Conservation (phyloP, 2,329 filamentous ascomycete species). For the Paecilomyces sp. region DNA sequence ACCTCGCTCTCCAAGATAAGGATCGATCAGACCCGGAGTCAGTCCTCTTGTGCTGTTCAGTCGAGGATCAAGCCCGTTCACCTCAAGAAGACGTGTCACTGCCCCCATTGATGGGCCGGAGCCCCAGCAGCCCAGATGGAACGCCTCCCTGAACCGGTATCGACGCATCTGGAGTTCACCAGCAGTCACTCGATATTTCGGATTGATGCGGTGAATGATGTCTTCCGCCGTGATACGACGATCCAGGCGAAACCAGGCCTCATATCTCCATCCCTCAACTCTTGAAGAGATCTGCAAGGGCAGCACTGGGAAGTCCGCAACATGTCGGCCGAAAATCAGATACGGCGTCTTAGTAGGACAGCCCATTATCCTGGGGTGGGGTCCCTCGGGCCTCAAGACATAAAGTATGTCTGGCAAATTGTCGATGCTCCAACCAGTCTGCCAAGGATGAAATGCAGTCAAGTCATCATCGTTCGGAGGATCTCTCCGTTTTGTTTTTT, state of each 20-base stretch:
- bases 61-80: constrained; percentile 3
- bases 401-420: constrained; percentile 21
- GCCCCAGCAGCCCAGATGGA: constrained; percentile 9
- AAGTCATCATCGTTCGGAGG: background rate
- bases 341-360: constrained; percentile 6
- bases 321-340: constrained; percentile 7
- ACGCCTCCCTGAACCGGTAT: constrained; percentile 7
- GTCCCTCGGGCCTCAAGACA: constrained; percentile 7
- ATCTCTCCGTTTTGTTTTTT: background rate
- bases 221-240: constrained; percentile 13
- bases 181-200: constrained; percentile 2
- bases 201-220: constrained; percentile 16
- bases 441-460: constrained; percentile 8
- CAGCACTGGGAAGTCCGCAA: constrained; percentile 8
- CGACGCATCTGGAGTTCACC: constrained; percentile 6
- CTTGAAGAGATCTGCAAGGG: constrained; percentile 13
- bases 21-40: constrained; percentile 15
- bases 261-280: constrained; percentile 17
- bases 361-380: background rate
- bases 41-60: constrained; percentile 15
- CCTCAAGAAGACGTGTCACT: constrained; percentile 4
- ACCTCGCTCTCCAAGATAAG: constrained; percentile 10
- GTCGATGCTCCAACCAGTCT: constrained; percentile 15
- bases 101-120: constrained; percentile 5
- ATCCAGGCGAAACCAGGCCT: constrained; percentile 19